These are phyloP conservation scores for Fusarium torulosum DNA, from an alignment of 2,329 filamentous ascomycete species.

Conservation along the genomic window DNA sequence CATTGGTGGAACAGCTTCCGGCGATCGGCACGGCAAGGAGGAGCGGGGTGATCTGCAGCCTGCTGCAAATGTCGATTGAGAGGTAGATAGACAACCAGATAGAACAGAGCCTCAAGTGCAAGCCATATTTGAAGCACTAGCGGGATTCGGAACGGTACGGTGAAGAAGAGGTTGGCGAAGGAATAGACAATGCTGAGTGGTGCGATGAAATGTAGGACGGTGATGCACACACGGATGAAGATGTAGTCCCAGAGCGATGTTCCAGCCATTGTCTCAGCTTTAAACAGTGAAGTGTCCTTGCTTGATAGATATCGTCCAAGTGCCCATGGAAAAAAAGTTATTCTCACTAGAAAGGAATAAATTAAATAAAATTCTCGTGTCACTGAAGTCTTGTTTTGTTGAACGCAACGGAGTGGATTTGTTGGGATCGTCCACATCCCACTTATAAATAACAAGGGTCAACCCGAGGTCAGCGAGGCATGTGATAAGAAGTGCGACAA, in stretches of 20 bases:
- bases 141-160: conserved; percentile 47
- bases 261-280: background rate
- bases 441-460: background rate
- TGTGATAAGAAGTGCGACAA: background rate
- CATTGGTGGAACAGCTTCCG: conserved; percentile 64
- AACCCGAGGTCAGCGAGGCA: background rate
- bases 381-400: conserved; percentile 5
- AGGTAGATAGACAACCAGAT: conserved; percentile 65
- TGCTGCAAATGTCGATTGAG: conserved; percentile 64
- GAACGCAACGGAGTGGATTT: conserved; percentile 6
- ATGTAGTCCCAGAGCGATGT: conserved; percentile 44
- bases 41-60: conserved; percentile 63
- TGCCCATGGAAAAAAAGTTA: too few relatives aligned
- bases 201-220: conserved; percentile 61
- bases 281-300: too few relatives aligned
- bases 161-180: conserved; percentile 47
- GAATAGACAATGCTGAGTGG: conserved; percentile 63
- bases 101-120: conserved; percentile 66
- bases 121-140: conserved; percentile 58
- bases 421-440: conserved; percentile 6
- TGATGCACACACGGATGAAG: conserved; percentile 61
- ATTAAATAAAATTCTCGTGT: background rate
- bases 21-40: conserved; percentile 59
- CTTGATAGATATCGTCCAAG: too few relatives aligned
- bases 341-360: too few relatives aligned